Base-by-base conservation (phyloP, 2,329 filamentous ascomycete species). In the Emericellopsis atlantica region DNA sequence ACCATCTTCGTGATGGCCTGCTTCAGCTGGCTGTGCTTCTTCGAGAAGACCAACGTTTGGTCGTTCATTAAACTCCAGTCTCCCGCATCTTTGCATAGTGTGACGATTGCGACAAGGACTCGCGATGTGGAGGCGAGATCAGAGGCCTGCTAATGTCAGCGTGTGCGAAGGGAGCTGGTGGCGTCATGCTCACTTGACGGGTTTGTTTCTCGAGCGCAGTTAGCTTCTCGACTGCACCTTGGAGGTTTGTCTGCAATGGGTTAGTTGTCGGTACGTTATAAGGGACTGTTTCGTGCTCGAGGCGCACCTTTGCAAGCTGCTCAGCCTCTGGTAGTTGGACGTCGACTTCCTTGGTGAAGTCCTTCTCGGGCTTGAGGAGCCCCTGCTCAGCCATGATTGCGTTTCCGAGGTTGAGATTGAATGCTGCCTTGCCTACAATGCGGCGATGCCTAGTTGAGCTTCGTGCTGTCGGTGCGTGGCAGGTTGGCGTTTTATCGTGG, bases 1-100 rank as follows among this genome's bases (percentile, higher is more conserved):
- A 98, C 89, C 92, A 98, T 98, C 71, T 90, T 92, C 54, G 92
- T 96, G 55, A 89, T 92, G 56, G 92, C 92, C 66, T 96, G 92
- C 67, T 98, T 98, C 58, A 98, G 88, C 70, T 98, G 92, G 54
- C 89, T 86, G 84, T 98, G 92, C 72, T 98, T 98, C 80, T 98
- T 98, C 49, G 92, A 96, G 43, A 98, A 74, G 48, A 95, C 74
- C 54, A 95, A 74, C 47, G 95, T 86, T 67, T 98, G 92, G 67
- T 98, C 92, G 60, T 95, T 96, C 66, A 98, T 76, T 55, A 95
- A 69, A 61, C 79, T 81, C 92, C 92, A 98, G 62, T 98, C 88
- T 51, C 82, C 82, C 16, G 84, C 80, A 62, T 94, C 74, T 66
- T 95, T 96, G 70, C 87, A 90, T 70, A 96, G 79, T 58, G 86